phyloP scores from a whole-genome alignment of 179 eudicot genomes.

The Silene coronaria region DNA sequence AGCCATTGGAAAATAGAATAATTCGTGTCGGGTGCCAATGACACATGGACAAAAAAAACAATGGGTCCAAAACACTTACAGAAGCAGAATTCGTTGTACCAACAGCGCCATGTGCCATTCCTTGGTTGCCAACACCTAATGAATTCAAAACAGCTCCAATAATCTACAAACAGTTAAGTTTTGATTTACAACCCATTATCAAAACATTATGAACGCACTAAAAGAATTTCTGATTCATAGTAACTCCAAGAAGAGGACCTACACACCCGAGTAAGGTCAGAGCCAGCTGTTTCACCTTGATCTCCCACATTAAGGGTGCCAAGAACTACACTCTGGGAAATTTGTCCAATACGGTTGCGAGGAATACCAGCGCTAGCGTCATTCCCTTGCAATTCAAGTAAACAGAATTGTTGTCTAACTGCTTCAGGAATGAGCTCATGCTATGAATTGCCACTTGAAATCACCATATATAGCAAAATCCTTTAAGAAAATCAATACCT shows the following conservation, averaged over 20 bases:
- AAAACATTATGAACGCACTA: not conserved
- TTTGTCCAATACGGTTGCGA: constrained; percentile 65
- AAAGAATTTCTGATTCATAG: not conserved
- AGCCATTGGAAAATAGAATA: not conserved
- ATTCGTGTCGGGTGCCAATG: not conserved
- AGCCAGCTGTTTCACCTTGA: constrained; percentile 63
- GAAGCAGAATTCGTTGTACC: constrained; percentile 37
- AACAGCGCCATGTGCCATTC: constrained; percentile 31
- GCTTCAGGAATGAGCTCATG: not conserved
- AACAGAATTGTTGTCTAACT: constrained; percentile 1
- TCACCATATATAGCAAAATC: not conserved
- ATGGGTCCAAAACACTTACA: constrained; percentile 25
- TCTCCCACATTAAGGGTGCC: constrained; percentile 82
- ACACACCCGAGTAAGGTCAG: constrained; percentile 76
- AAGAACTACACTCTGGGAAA: constrained; percentile 80
- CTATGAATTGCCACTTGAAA: not conserved
- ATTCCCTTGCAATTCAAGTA: constrained; percentile 39
- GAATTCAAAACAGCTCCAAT: constrained; percentile 89
- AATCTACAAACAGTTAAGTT: constrained; percentile 41
- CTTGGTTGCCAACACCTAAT: constrained; percentile 56
- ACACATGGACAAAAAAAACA: not conserved
- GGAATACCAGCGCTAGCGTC: constrained; percentile 49
- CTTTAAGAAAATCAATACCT: constrained; percentile 33
- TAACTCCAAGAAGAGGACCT: not conserved
- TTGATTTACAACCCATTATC: constrained; percentile 1